phyloP scores from a whole-genome alignment of 108 stramenopile genomes.

The Asterionellopsis glacialis region DNA sequence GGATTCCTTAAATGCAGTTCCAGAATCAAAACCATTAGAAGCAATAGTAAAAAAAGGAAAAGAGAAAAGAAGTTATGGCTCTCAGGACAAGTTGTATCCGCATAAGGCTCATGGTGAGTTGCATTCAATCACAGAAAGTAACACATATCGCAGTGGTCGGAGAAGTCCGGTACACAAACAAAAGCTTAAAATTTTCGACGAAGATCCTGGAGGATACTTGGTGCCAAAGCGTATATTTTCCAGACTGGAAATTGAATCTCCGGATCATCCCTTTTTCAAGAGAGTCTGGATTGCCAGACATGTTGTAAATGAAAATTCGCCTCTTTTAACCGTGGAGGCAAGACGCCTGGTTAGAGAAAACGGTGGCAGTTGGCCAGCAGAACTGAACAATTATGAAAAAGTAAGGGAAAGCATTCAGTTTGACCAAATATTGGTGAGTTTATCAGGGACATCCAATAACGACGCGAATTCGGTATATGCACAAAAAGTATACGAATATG shows the following conservation, averaged over 20 bases:
- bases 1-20: too few species aligned
- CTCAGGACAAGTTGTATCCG: too few species aligned
- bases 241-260: conserved; percentile 30
- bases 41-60: too few species aligned
- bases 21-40: too few species aligned
- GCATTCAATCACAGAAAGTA: too few species aligned
- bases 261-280: conserved; percentile 47
- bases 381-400: conserved; percentile 29
- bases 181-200: conserved; percentile 1
- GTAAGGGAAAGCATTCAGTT: conserved; percentile 32
- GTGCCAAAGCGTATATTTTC: conserved; percentile 28
- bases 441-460: conserved; percentile 39
- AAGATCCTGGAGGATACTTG: conserved; percentile 8
- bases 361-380: conserved; percentile 35
- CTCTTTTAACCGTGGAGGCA: conserved; percentile 26
- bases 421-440: conserved; percentile 39
- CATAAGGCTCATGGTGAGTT: too few species aligned
- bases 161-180: too few species aligned
- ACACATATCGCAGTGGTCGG: too few species aligned
- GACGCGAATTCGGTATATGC: conserved; percentile 31
- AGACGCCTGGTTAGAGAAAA: conserved; percentile 23
- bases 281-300: conserved; percentile 42
- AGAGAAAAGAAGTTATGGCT: too few species aligned
- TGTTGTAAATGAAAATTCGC: conserved; percentile 28
- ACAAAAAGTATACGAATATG: conserved; percentile 44